phyloP scores from a whole-genome alignment of 352 stramenopile genomes.

The Phytopythium boreale region DNA sequence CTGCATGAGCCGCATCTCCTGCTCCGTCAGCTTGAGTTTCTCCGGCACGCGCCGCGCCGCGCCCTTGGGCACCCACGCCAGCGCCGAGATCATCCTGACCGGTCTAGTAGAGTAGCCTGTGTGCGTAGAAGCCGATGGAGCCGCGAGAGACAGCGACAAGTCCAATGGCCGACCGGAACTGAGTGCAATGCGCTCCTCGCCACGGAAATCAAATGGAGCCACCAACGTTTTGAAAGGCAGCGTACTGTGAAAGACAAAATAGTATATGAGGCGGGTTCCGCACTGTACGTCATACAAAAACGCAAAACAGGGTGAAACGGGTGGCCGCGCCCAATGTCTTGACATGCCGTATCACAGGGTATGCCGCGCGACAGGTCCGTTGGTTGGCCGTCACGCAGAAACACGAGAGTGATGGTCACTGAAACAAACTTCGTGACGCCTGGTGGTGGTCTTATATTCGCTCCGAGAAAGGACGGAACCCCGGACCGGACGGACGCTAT shows the following conservation, averaged over 20 bases:
- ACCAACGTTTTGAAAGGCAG: not conserved
- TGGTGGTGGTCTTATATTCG: not conserved
- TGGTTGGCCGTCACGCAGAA: conserved; percentile 5
- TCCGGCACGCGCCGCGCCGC: conserved; percentile 63
- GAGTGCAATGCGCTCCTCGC: conserved; percentile 5
- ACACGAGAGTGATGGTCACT: conserved; percentile 14
- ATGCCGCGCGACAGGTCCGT: not conserved
- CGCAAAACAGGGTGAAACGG: not conserved
- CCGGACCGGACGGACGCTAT: not conserved
- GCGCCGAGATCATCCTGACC: conserved; percentile 47
- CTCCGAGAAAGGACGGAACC: conserved; percentile 6
- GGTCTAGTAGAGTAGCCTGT: not conserved
- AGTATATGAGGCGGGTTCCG: not conserved
- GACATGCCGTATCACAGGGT: not conserved
- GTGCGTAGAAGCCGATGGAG: not conserved
- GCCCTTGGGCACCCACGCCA: conserved; percentile 55
- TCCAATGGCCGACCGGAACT: not conserved
- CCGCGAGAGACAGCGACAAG: not conserved
- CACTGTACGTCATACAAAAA: not conserved
- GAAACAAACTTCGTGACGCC: conserved; percentile 1
- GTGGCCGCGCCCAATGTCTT: not conserved
- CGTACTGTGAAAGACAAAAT: not conserved
- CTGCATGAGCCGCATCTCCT: conserved; percentile 80
- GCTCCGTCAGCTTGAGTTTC: conserved; percentile 84
- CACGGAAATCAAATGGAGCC: conserved; percentile 1